Evolutionary conservation across 2,329 filamentous ascomycete species (phyloP).

Genomic region (Claviceps purpurea): DNA sequence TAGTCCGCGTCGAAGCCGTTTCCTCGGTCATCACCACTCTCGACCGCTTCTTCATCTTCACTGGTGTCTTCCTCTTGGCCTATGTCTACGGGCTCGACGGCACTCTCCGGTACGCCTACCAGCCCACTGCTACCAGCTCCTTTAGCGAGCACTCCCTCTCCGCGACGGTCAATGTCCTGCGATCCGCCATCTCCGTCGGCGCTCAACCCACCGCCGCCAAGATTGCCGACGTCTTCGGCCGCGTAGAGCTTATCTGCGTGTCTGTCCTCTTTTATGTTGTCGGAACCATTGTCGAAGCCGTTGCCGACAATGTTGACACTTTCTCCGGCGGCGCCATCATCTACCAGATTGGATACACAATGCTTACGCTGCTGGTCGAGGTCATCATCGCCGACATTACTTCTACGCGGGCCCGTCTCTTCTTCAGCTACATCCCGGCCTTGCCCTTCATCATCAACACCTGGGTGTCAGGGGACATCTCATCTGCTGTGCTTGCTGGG

Average conservation of each 20-base stretch:
- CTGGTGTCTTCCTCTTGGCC: slow-evolving; percentile 47
- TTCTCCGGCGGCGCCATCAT: slow-evolving; percentile 50
- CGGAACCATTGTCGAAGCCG: slow-evolving; percentile 48
- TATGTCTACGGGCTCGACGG: slow-evolving; percentile 52
- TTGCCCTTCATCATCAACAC: slow-evolving; percentile 51
- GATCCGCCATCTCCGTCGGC: slow-evolving; percentile 45
- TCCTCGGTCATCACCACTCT: slow-evolving; percentile 33
- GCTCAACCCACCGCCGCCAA: slow-evolving; percentile 50
- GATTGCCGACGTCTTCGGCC: slow-evolving; percentile 50
- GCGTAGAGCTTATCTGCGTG: slow-evolving; percentile 44
- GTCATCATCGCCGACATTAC: slow-evolving; percentile 59
- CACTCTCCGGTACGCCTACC: slow-evolving; percentile 40
- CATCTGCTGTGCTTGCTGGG: slow-evolving; percentile 29
- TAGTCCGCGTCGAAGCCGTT: slow-evolving; percentile 45
- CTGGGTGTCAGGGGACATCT: slow-evolving; percentile 47
- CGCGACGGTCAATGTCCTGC: slow-evolving; percentile 43
- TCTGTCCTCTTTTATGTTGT: slow-evolving; percentile 34
- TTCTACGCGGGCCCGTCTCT: slow-evolving; percentile 48
- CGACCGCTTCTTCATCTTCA: slow-evolving; percentile 45
- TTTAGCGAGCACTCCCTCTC: slow-evolving; percentile 40
- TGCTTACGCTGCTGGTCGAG: slow-evolving; percentile 45
- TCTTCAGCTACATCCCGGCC: slow-evolving; percentile 47
- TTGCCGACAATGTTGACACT: slow-evolving; percentile 29
- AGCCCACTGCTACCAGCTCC: slow-evolving; percentile 38
- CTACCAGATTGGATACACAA: slow-evolving; percentile 48